Evolutionary conservation across 495 filamentous ascomycete species (phyloP).

Genomic region (Xylaria acuta): DNA sequence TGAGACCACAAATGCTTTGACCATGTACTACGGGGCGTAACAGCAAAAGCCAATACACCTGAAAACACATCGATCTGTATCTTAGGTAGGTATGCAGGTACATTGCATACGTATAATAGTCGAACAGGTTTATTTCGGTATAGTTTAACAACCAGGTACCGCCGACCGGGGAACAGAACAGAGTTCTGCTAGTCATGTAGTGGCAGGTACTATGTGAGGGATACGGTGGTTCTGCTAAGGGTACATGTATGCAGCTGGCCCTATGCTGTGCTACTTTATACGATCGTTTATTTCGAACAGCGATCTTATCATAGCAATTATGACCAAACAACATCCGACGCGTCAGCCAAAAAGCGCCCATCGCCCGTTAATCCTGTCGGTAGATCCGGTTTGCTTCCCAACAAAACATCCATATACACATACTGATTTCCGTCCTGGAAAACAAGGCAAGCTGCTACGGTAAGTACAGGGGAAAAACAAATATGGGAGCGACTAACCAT

Average conservation of each 20-base stretch:
- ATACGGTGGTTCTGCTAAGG: background rate
- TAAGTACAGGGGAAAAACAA: background rate
- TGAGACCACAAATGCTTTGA: background rate
- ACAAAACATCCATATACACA: background rate
- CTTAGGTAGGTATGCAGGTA: background rate
- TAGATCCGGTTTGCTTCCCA: background rate
- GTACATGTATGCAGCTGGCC: no score
- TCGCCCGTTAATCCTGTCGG: background rate
- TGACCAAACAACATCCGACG: background rate
- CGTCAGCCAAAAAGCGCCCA: background rate
- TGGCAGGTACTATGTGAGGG: no score
- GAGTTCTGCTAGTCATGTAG: background rate
- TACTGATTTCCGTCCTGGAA: background rate
- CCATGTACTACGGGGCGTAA: background rate
- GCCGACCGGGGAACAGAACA: background rate
- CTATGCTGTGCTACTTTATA: conserved; percentile 3
- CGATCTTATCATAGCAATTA: background rate
- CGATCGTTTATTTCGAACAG: background rate
- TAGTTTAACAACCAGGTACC: background rate
- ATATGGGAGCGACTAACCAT: background rate
- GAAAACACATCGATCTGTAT: background rate
- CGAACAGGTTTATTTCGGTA: background rate
- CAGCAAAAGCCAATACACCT: background rate
- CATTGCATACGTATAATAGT: background rate
- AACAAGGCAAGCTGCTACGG: background rate